Evolutionary conservation across 208 protist species (phyloP), one percentile per base, ranked within the genome.

Genomic region (Trypanosoma avium): DNA sequence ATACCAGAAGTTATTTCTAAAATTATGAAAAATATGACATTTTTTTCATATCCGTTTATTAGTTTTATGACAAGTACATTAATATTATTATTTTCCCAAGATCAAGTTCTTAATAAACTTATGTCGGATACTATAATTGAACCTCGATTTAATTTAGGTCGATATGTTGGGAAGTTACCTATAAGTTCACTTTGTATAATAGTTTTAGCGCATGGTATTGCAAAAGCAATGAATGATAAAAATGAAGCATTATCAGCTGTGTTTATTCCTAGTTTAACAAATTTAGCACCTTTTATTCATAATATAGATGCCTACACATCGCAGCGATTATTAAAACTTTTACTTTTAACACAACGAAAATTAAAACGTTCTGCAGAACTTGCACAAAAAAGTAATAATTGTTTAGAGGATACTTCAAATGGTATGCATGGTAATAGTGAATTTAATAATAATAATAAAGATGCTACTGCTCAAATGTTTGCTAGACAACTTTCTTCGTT

Each of bases 1-100:
- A 61, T 67, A 22, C 49, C 40, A 10, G 72, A 67, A 21, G 73
- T 61, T 29, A 49, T 90, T 50, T 52, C 55, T 13, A 24, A 61
- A 4, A 60, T 90, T n/a, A 56, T 83, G 46, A 52, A 55, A 27
- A 68, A 80, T 12, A 67, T 79, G n/a, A 50, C 68, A 29, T 47
- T 57, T 26, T 90, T 90, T 67, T 74, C 83, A 7, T 88, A 88
- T 67, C 81, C 84, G 5, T 92, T 92, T 53, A 81, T 90, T 52
- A 79, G 76, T 56, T 92, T 89, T 58, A 90, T 94, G 81, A 78
- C 79, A 19, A 80, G 77, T 63, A 92, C 85, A 19, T 54, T 94
- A n/a, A 48, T 94, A 33, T 57, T 94, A 45, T 69, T 94, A 24
- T 50, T 86, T 24, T 92, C 88, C 17, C 82, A 94, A 59, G 78